Evolutionary conservation across 352 stramenopile species (phyloP), one percentile per base, ranked within the genome.

Genomic region (Globisporangium abappressorium): DNA sequence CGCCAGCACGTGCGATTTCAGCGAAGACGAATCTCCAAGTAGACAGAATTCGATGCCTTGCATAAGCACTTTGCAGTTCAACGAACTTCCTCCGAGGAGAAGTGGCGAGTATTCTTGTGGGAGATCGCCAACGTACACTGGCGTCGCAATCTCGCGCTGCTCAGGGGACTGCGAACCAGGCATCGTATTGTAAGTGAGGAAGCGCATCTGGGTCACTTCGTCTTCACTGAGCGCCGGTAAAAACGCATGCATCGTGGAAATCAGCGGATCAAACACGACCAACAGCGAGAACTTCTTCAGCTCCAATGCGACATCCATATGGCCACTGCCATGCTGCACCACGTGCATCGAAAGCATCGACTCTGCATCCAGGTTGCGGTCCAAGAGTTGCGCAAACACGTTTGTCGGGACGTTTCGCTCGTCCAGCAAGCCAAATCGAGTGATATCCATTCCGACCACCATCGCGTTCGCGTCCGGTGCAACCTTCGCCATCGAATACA

Each of bases 1-100:
- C 47, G 89, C 86, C 24, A 96, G 70, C 28, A 93, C 84, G 34
- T 92, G 85, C 5, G 87, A 90, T 57, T 91, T 90, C 5, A 87
- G 51, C 26, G 79, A 89, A 1, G 74, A 70, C 1, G 87, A 89
- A 68, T 95, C 84, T n/a, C 84, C 86, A 54, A 95, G 69, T 8
- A 96, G 70, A 69, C 89, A 96, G 41, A 95, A 80, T 46, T 95
- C 86, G 26, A 78, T 87, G 1, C 75, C 71, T 15, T 86, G 72
- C 34, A 95, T 72, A 9, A 74, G 15, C 38, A 96, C 69, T 43
- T 73, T 83, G 65, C 73, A 81, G 28, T 68, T 71, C 38, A 96
- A 66, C 26, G 77, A 79, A 66, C 84, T 84, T 8, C 81, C 82
- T 1, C 73, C 65, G 8, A 96, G 60, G 54, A 93, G 49, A 47